A percentile compares a stretch with the other conserved stretches of the same genome.
These are phyloP conservation scores for Grigorovia jiainica DNA, from an alignment of 805 yeast species.

Conservation along the genomic window DNA sequence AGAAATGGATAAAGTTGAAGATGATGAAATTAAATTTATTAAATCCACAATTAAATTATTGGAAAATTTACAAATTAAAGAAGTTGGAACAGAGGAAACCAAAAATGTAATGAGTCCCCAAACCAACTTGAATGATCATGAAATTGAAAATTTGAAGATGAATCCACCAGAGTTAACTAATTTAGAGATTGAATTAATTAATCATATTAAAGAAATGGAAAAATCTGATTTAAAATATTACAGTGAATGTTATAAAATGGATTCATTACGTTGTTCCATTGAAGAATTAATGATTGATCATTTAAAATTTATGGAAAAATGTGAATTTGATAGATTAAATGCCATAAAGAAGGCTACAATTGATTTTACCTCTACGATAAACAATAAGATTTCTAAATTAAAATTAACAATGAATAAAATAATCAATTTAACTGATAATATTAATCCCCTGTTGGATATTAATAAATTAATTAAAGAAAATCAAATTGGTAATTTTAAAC, in stretches of 20 bases:
- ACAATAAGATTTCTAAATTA: conserved; percentile 49
- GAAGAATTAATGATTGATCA: conserved; percentile 70
- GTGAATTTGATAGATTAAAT: conserved; percentile 67
- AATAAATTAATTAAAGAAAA: conserved; percentile 56
- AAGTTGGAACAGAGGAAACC: neutral
- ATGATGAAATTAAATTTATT: neutral
- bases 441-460: conserved; percentile 62
- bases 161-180: conserved; percentile 15
- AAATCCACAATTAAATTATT: neutral
- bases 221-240: conserved; percentile 49
- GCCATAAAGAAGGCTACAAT: conserved; percentile 68
- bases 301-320: conserved; percentile 66
- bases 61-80: neutral
- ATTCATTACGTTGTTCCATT: conserved; percentile 56
- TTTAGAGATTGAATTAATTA: conserved; percentile 38
- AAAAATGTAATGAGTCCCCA: no score
- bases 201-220: conserved; percentile 47
- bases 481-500: conserved; percentile 66
- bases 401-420: conserved; percentile 53
- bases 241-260: conserved; percentile 47
- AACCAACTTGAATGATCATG: neutral
- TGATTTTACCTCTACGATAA: conserved; percentile 60
- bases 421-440: conserved; percentile 56
- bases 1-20: no score
- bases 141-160: neutral